Conservation (phyloP, 139 green algal species). For the Tetradesmus lagerheimii region DNA sequence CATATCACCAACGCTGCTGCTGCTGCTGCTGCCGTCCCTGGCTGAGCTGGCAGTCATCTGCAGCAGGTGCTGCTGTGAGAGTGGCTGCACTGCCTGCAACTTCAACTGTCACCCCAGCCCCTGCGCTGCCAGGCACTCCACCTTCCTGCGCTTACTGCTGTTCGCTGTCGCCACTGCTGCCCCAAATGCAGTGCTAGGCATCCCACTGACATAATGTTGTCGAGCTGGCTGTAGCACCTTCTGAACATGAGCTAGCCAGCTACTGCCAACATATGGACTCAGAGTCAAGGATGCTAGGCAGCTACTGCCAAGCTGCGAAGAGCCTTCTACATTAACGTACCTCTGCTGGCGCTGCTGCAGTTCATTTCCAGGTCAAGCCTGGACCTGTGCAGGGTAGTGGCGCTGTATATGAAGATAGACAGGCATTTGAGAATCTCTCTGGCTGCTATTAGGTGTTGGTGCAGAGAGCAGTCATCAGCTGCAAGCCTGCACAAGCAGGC, state of each 20-base stretch:
- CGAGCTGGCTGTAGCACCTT: neutral
- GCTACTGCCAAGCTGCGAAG: neutral
- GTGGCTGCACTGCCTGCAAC: neutral
- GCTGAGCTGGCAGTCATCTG: neutral
- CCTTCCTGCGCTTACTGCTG: neutral
- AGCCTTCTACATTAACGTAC: neutral
- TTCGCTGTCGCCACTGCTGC: neutral
- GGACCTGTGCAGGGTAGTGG: neutral
- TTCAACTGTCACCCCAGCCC: neutral
- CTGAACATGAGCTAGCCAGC: neutral
- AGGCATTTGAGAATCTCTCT: neutral
- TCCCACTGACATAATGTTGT: neutral
- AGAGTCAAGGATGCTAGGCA: neutral
- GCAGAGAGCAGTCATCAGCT: neutral
- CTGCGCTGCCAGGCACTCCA: neutral
- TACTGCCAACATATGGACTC: neutral
- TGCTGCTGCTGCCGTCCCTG: neutral
- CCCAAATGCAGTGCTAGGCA: neutral
- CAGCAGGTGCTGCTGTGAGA: neutral
- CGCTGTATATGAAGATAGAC: neutral
- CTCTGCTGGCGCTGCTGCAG: constrained; percentile 1
- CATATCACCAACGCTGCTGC: neutral
- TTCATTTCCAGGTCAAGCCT: neutral
- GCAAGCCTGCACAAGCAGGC: neutral
- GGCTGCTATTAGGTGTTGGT: neutral